A percentile compares a stretch with the other conserved stretches of the same genome.
phyloP scores from a whole-genome alignment of 257 asterid genomes.

The Leptodermis oblonga region DNA sequence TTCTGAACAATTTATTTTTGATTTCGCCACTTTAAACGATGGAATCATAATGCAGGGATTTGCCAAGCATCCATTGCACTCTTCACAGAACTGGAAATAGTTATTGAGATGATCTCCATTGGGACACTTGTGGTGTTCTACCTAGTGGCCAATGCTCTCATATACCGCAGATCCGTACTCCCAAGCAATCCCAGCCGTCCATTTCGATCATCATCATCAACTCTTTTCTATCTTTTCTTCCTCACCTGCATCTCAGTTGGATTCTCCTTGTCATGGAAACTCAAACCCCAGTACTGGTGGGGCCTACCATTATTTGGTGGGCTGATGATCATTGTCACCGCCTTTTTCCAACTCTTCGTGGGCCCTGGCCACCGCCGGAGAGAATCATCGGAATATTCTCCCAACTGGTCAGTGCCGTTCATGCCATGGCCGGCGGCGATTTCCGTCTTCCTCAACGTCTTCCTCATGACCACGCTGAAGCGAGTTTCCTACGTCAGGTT shows the following conservation, averaged over 20 bases:
- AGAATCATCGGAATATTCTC: no score
- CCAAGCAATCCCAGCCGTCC: conserved; percentile 19
- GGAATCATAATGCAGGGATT: conserved; percentile 24
- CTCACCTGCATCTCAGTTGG: conserved; percentile 28
- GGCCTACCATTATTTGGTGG: conserved; percentile 19
- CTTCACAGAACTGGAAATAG: conserved; percentile 40
- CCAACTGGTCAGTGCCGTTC: conserved; percentile 34
- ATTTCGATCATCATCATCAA: not conserved
- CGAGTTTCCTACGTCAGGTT: conserved; percentile 32
- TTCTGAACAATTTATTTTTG: not conserved
- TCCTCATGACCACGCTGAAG: conserved; percentile 33
- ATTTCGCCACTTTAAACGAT: not conserved
- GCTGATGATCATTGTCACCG: conserved; percentile 10
- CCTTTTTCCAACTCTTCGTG: conserved; percentile 18
- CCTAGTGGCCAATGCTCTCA: conserved; percentile 39
- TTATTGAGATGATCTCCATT: conserved; percentile 38
- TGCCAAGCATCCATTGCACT: conserved; percentile 46
- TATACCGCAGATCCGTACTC: conserved; percentile 27
- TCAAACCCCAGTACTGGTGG: conserved; percentile 30
- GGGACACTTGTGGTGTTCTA: conserved; percentile 43
- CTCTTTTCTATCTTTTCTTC: conserved; percentile 30
- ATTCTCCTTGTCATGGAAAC: conserved; percentile 36
- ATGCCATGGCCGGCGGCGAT: conserved; percentile 46
- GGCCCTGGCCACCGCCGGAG: conserved; percentile 4
- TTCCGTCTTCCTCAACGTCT: conserved; percentile 38